Base-by-base conservation (phyloP, 768 basidiomycete genomes). In the Hypholoma sublateritium region DNA sequence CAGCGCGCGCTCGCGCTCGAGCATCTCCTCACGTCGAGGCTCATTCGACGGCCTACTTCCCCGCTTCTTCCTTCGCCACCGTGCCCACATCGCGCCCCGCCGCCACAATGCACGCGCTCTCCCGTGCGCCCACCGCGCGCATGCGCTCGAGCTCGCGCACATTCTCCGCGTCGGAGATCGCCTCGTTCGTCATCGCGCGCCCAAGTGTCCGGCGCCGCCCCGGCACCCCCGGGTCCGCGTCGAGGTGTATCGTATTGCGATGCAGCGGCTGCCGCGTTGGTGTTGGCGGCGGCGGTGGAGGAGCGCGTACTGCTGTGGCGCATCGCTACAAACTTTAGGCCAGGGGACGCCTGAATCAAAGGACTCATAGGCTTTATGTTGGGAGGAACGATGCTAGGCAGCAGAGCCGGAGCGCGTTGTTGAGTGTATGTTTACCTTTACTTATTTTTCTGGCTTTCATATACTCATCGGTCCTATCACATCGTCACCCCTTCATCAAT, bases 121-220 rank as follows among this genome's bases (percentile, higher is more conserved):
- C 52, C 64, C 64, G 59, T 55, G 50, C 56, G 22, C 49, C 55
- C 28, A 62, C 37, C 59, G 62, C 56, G 13, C 64, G 52, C 60
- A 82, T 76, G 24, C 67, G 65, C 62, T 84, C 82, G 8, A 84
- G 70, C 46, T 71, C 73, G 42, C 74, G 67, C 4, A 84, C 72
- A 5, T 84, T 69, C 28, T 71, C 72, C 53, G 78, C 80, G 62
- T 84, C 80, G 3, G 80, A 73, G 53, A 83, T 71, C 16, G 69
- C 77, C 35, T 81, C 76, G 51, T 82, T 77, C 34, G 75, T 78
- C 64, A 83, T 75, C 35, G 80, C 83, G 58, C 74, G 76, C 1
- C 77, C 76, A 45, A 82, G 71, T 2, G 74, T 79, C 74, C 72
- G 56, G 35, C 62, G 57, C 16, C 55, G 47, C 11, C 65, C 57